phyloP scores from a whole-genome alignment of 108 stramenopile genomes.

The Stephanodiscus minutulus region DNA sequence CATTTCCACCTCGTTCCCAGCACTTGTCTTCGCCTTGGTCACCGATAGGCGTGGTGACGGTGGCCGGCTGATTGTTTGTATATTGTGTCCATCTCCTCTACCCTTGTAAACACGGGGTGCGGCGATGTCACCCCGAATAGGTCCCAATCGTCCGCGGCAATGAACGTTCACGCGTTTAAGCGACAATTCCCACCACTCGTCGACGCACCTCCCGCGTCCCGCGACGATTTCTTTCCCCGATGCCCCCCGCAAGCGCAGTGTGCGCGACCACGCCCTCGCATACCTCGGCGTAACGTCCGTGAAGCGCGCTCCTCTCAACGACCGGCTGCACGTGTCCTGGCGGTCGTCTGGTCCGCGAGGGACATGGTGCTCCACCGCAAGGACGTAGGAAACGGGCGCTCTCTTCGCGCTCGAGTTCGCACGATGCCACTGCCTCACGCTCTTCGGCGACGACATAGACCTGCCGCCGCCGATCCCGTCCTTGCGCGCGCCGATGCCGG shows the following conservation, averaged over 20 bases:
- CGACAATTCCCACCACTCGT: constrained; percentile 42
- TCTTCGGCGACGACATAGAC: constrained; percentile 11
- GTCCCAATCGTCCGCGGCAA: neutral
- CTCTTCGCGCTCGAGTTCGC: constrained; percentile 7
- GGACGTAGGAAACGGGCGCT: constrained; percentile 61
- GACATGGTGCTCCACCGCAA: constrained; percentile 66
- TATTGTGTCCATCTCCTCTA: no score
- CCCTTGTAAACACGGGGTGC: no score
- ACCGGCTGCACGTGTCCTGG: neutral
- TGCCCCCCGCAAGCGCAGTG: constrained; percentile 66
- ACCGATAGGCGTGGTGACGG: no score
- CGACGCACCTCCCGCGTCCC: constrained; percentile 43
- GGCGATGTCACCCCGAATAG: no score
- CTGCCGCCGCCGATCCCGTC: neutral
- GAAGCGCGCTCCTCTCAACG: constrained; percentile 32
- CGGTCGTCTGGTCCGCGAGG: neutral
- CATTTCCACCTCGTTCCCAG: constrained; percentile 42
- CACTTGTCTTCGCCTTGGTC: constrained; percentile 28
- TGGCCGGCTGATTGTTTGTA: no score
- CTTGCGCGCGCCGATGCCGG: neutral
- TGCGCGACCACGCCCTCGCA: constrained; percentile 64
- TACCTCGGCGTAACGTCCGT: constrained; percentile 90
- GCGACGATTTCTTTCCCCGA: constrained; percentile 38
- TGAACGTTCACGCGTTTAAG: constrained; percentile 30
- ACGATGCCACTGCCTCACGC: constrained; percentile 5